Evolutionary conservation across 257 asterid species (phyloP), one percentile per base, ranked within the genome.

Genomic region (Solanum gandarillasii): DNA sequence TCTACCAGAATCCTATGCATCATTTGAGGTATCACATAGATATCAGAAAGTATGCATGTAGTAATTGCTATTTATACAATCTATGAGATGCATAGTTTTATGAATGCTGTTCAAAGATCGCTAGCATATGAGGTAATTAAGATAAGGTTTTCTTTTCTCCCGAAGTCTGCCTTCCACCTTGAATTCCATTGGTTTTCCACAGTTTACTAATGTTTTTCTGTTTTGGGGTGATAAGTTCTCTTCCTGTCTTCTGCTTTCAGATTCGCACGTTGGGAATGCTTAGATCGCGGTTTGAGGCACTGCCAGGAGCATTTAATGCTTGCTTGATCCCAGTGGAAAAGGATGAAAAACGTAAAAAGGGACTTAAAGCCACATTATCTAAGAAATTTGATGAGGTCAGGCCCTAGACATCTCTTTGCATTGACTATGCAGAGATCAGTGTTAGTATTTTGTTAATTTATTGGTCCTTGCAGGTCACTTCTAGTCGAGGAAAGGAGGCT

Each of bases 251-350:
- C 23, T 90, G 87, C 68, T 86, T 65, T 88, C 94, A 97, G 99
- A 97, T 97, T 90, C 96, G 99, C 73, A 95, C 98, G 9, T 85
- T 95, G 93, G 96, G 90, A 90, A 94, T 97, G 98, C 98, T 97
- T 87, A 93, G 99, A 91, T 97, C 98, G 87, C 96, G 99, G 86
- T 97, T 97, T 91, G 92, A 87, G 89, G 92, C 99, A 73, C 83
- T 97, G 88, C 99, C 99, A 35, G 98, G 96, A 85, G 99, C 98
- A 90, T 95, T 97, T 88, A 97, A 94, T 91, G 96, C 86, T 83
- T 39, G 98, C 90, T 91, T 97, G 93, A 92, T 95, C 87, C 99
- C 99, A 46, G 88, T 38, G 71, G 98, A 95, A 87, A 95, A 93
- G 84, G 93, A 83, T 86, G 93, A 88, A 85, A 94, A 92, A 88